Base-by-base conservation (phyloP, 1,284 basidiomycete species). In the Veloporphyrellus conicus region DNA sequence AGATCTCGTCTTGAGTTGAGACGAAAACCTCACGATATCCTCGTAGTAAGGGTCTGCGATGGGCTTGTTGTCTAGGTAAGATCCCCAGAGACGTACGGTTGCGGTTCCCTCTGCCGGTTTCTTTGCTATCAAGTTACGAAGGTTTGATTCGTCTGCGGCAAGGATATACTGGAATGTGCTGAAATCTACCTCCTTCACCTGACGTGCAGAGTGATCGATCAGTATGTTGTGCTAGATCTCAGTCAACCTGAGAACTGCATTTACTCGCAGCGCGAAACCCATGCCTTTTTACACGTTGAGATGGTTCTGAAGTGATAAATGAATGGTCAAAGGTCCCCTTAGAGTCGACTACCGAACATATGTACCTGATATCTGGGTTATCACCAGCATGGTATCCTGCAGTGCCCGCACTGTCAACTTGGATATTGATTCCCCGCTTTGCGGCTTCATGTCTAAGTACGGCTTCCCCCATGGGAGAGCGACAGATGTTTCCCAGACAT, bases 381-480 rank as follows among this genome's bases (percentile, higher is more conserved):
- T 88, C 82, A 11, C 81, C 84, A 23, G 78, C 60, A 59, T 90
- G 88, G 63, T 87, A 89, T 22, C 72, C 79, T 25, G 76, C 78
- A 4, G 85, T 90, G 6, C 87, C 87, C 51, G 81, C 82, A 46
- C 84, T 87, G 56, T 88, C 85, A 25, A 88, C 81, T 12, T 63
- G 59, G 52, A 88, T 71, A 41, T 83, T 75, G 31, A 88, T 58
- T 10, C 79, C 79, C 35, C 85, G 78, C 57, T 81, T 75, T 43
- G 72, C 69, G 6, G 84, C 84, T 48, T 81, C 71, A 18, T 68
- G 43, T 45, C 46, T 55, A 27, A 89, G 71, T 25, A 89, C 84
- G 6, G 85, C 87, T 66, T 89, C 85, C 27, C 87, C 87, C 78
- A 90, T 86, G 1, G 86, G 87, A 27, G 84, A 87, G 34, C 86